A percentile compares a stretch with the other conserved stretches of the same genome.
phyloP scores from a whole-genome alignment of 2,329 filamentous ascomycete genomes.

The Alternaria arbusti region DNA sequence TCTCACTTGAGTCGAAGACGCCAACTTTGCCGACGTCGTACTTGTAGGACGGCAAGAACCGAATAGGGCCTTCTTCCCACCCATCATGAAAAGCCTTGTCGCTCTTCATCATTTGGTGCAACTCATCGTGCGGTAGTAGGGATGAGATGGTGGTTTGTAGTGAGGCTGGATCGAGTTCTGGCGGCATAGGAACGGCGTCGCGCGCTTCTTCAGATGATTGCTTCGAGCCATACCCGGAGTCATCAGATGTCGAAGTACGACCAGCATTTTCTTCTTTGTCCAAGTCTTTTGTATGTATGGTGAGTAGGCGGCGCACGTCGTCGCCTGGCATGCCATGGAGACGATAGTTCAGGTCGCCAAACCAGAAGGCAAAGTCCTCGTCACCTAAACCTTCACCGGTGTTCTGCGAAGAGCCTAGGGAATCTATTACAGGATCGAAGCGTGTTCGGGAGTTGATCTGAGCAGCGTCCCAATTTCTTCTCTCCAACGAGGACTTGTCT shows the following conservation, averaged over 20 bases:
- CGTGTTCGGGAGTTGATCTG: slow-evolving; percentile 79
- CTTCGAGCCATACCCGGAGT: slow-evolving; percentile 27
- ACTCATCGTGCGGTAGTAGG: slow-evolving; percentile 86
- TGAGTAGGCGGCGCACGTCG: slow-evolving; percentile 84
- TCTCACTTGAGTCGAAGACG: slow-evolving; percentile 94
- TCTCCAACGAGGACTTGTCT: slow-evolving; percentile 76
- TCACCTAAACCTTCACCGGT: slow-evolving; percentile 77
- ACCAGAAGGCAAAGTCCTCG: slow-evolving; percentile 95
- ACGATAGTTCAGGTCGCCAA: slow-evolving; percentile 94
- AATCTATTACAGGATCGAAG: slow-evolving; percentile 75
- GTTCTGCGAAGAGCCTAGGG: slow-evolving; percentile 65
- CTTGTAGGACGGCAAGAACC: slow-evolving; percentile 94
- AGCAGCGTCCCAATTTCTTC: slow-evolving; percentile 86
- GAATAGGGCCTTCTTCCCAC: slow-evolving; percentile 87
- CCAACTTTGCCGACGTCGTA: slow-evolving; percentile 95
- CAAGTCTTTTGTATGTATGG: slow-evolving; percentile 80
- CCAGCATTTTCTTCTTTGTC: slow-evolving; percentile 33
- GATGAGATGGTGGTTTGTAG: slow-evolving; percentile 88
- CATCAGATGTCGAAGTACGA: slow-evolving; percentile 23
- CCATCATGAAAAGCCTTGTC: slow-evolving; percentile 88
- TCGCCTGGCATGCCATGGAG: slow-evolving; percentile 87
- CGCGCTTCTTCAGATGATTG: slow-evolving; percentile 17
- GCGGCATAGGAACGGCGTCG: slow-evolving; percentile 45
- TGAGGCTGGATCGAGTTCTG: slow-evolving; percentile 77
- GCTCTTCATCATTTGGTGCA: slow-evolving; percentile 73